Base-by-base conservation (phyloP, 805 yeast genomes). In the Helenozyma baotianmanensis region DNA sequence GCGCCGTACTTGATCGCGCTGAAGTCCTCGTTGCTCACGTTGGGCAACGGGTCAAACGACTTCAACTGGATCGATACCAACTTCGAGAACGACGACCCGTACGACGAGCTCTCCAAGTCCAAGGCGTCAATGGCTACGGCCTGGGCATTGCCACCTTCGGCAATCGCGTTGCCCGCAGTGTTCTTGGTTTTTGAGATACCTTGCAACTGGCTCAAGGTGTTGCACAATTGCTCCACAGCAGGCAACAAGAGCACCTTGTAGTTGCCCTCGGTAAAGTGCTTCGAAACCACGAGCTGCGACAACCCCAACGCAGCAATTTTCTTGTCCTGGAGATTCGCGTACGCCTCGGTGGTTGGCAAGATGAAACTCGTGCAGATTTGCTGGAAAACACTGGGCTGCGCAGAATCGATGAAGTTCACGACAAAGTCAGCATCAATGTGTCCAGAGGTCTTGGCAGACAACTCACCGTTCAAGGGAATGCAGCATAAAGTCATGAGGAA, bases 71-170 rank as follows among this genome's bases (percentile, higher is more conserved):
- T 78, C 2, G 83, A 73, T 1, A 73, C 76, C 38, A 92, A 66
- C 50, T 74, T 79, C 32, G 94, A 84, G 58, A 76, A 92, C 32
- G 80, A 77, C 0, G 96, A 81, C 2, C 97, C 97, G 59, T 89
- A 92, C 2, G 92, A 68, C 2, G 70, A 54, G 30, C 81, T 72
- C 40, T 88, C 95, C 16, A 72, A 51, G 43, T 80, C 82, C 14
- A 72, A 49, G 30, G 74, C 79, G 24, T 56, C 57, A 22, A 65
- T 59, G 18, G 65, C 68, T 25, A 62, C 56, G 13, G 44, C 41
- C 5, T 47, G 33, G 11, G 55, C 32, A 3, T 36, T 40, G n/a
- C 47, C 42, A 14, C 41, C 53, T 3, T 47, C 47, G 6, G 43
- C 27, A 4, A 35, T 40, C 10, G 47, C 47, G 21, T 47, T 43